A percentile compares a stretch with the other conserved stretches of the same genome.
Conservation (phyloP, 116 monocot genomes). For the Cymodocea nodosa region DNA sequence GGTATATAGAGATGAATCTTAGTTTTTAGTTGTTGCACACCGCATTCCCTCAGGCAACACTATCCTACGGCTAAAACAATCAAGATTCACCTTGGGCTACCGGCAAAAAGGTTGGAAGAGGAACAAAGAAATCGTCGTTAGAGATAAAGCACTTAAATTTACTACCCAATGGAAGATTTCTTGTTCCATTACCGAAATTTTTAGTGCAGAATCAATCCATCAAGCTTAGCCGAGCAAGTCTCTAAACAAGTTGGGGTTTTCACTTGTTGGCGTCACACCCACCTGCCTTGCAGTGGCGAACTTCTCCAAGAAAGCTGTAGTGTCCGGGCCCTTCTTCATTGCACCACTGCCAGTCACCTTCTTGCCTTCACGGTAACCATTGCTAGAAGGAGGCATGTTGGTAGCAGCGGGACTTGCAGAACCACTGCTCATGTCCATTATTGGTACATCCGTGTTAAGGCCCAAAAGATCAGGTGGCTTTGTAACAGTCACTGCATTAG, state of each 20-base stretch:
- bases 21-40: background rate
- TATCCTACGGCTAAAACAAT: too few relatives aligned
- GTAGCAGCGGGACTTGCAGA: constrained; percentile 7
- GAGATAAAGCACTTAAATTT: too few relatives aligned
- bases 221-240: constrained; percentile 54
- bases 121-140: background rate
- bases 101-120: background rate
- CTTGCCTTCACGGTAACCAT: constrained; percentile 17
- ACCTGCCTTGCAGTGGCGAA: constrained; percentile 70
- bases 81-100: background rate
- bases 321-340: constrained; percentile 61
- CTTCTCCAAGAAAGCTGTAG: constrained; percentile 60
- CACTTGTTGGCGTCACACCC: constrained; percentile 68
- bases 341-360: constrained; percentile 1
- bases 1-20: background rate
- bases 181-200: background rate
- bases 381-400: constrained; percentile 1
- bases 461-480: constrained; percentile 45
- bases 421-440: constrained; percentile 1
- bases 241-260: constrained; percentile 75
- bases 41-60: too few relatives aligned
- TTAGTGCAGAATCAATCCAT: background rate
- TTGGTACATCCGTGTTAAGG: constrained; percentile 19
- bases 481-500: constrained; percentile 10
- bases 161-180: background rate